Evolutionary conservation across 805 yeast genomes (phyloP), one percentile per base, ranked within the genome.

Genomic region (Blastobotrys parvus): DNA sequence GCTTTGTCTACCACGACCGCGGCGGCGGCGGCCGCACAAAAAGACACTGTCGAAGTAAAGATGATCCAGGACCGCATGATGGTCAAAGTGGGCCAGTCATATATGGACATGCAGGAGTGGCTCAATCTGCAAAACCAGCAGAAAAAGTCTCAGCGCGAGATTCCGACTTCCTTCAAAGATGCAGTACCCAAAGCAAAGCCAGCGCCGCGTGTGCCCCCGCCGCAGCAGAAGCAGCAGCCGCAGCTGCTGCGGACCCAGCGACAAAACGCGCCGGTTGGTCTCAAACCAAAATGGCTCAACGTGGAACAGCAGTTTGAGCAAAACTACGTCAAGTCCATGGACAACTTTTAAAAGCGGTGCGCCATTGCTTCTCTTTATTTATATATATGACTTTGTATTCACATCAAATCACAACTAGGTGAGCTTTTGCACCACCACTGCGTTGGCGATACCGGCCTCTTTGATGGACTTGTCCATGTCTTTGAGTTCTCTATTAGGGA

Each of bases 351-450:
- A 21, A n/a, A n/a, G n/a, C n/a, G n/a, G n/a, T n/a, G n/a, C n/a
- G n/a, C n/a, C n/a, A n/a, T n/a, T n/a, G n/a, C n/a, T n/a, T n/a
- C n/a, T n/a, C n/a, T n/a, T n/a, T n/a, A n/a, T n/a, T n/a, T n/a
- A n/a, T n/a, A n/a, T n/a, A n/a, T n/a, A n/a, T n/a, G n/a, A n/a
- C n/a, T n/a, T n/a, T n/a, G n/a, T n/a, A n/a, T n/a, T n/a, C n/a
- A n/a, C n/a, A n/a, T n/a, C n/a, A n/a, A n/a, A n/a, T 25, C 11
- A 25, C 29, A 7, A 25, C 29, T 25, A 25, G 10, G 11, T 8
- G 11, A 25, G 7, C 65, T 92, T 80, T 63, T 87, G 97, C 15
- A 89, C 86, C 23, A 89, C 79, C n/a, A 86, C 95, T 2, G 97
- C 76, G 52, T 85, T 85, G 40, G 74, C 72, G 49, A 87, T 68